These are phyloP conservation scores for Cenococcum geophilum DNA, from an alignment of 495 filamentous ascomycete species.

Conservation along the genomic window DNA sequence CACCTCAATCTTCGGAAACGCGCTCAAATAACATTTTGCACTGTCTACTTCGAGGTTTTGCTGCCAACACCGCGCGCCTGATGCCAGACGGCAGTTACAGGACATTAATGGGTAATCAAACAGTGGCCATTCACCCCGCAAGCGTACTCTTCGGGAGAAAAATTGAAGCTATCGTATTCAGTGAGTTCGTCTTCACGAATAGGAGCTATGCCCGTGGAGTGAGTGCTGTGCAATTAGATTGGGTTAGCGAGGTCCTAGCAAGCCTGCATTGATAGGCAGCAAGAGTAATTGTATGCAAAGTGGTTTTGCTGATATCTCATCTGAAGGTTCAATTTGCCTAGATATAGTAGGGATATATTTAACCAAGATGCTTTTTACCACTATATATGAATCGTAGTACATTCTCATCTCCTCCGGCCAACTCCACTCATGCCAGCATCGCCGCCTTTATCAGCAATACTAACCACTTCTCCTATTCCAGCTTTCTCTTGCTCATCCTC, in stretches of 20 bases:
- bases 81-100: constrained; percentile 80
- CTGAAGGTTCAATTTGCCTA: no score
- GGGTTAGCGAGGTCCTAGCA: constrained; percentile 67
- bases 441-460: constrained; percentile 57
- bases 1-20: constrained; percentile 43
- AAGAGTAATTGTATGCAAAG: no score
- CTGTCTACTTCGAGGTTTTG: constrained; percentile 77
- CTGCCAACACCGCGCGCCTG: constrained; percentile 73
- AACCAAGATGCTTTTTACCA: no score
- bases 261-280: background rate
- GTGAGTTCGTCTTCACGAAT: constrained; percentile 91
- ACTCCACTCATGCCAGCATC: constrained; percentile 18
- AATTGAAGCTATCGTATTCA: constrained; percentile 89
- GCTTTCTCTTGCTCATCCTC: constrained; percentile 96
- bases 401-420: constrained; percentile 15
- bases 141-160: constrained; percentile 82
- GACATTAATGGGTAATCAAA: constrained; percentile 76
- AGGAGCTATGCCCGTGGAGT: constrained; percentile 87
- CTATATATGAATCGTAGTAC: no score
- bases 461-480: constrained; percentile 92
- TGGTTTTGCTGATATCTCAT: no score
- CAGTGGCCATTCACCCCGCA: constrained; percentile 81
- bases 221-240: constrained; percentile 77
- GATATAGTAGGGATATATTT: no score
- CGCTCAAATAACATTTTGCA: constrained; percentile 57